Conservation (phyloP, 495 filamentous ascomycete genomes). For the Aspergillus haitiensis region DNA sequence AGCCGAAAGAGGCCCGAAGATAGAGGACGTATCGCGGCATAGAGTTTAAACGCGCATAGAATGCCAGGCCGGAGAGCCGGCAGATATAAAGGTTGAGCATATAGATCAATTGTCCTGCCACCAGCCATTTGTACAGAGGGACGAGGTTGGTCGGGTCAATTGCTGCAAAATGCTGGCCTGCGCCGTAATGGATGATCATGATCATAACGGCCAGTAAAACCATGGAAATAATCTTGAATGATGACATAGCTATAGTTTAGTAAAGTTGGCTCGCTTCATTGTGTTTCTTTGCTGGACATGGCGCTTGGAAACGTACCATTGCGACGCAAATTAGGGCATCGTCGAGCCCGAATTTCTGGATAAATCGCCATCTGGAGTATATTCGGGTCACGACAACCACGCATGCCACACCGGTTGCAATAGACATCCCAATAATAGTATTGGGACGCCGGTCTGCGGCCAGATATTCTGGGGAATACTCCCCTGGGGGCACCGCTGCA, state of each 20-base stretch:
- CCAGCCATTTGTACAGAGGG: constrained; percentile 14
- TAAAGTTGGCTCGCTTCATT: neutral
- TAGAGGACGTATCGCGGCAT: constrained; percentile 26
- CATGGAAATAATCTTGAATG: neutral
- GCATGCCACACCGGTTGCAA: neutral
- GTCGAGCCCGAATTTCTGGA: constrained; percentile 11
- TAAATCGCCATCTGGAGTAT: constrained; percentile 6
- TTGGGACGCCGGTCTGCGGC: constrained; percentile 8
- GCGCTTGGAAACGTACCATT: constrained; percentile 1
- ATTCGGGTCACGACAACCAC: constrained; percentile 7
- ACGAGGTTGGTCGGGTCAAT: neutral
- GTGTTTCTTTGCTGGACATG: neutral
- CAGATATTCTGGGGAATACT: constrained; percentile 7
- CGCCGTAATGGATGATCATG: constrained; percentile 1
- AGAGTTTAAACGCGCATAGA: constrained; percentile 27
- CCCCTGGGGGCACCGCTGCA: neutral
- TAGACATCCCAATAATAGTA: constrained; percentile 7
- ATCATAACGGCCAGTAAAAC: constrained; percentile 7
- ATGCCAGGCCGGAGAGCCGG: constrained; percentile 25
- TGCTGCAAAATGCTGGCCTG: constrained; percentile 1
- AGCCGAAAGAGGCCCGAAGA: constrained; percentile 16
- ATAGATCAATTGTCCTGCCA: constrained; percentile 22
- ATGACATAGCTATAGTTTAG: neutral
- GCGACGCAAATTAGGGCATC: constrained; percentile 11
- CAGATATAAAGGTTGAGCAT: constrained; percentile 25